These are phyloP conservation scores for Fusarium pilosicola DNA, from an alignment of 2,329 filamentous ascomycete species.

Conservation along the genomic window DNA sequence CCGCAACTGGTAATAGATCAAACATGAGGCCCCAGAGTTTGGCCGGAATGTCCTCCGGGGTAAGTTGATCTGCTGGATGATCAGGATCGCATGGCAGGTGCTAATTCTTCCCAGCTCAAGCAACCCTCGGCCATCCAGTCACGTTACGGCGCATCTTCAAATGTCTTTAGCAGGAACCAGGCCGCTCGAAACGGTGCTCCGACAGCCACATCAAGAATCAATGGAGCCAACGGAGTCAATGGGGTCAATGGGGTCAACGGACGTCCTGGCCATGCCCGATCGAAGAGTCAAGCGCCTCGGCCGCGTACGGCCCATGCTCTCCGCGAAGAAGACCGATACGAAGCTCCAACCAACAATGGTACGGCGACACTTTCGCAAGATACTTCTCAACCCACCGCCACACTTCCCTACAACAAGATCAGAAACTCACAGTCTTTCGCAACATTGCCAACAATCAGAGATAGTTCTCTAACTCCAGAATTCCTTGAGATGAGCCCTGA, in stretches of 20 bases:
- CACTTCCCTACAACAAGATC: constrained; percentile 41
- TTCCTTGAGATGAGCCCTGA: constrained; percentile 55
- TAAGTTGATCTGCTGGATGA: constrained; percentile 31
- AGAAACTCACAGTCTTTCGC: constrained; percentile 43
- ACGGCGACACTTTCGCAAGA: constrained; percentile 41
- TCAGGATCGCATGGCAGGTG: neutral
- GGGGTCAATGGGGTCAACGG: constrained; percentile 46
- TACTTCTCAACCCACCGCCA: constrained; percentile 14
- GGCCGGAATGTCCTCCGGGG: constrained; percentile 44
- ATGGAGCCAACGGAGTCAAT: constrained; percentile 46
- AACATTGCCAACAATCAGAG: constrained; percentile 49
- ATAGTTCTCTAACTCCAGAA: constrained; percentile 55
- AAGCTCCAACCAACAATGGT: constrained; percentile 51
- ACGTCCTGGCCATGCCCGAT: constrained; percentile 59
- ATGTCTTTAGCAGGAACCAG: constrained; percentile 67
- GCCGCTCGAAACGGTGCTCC: constrained; percentile 60
- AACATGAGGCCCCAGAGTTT: constrained; percentile 59
- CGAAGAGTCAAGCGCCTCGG: constrained; percentile 51
- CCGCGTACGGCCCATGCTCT: constrained; percentile 55
- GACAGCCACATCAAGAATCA: constrained; percentile 62
- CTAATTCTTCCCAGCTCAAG: constrained; percentile 47
- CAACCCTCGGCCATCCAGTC: constrained; percentile 46
- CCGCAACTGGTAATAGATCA: constrained; percentile 54
- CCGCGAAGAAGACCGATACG: constrained; percentile 52
- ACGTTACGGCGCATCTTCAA: constrained; percentile 52